Conservation (phyloP, 176 grass and related monocot species). For the Stipa capillata region DNA sequence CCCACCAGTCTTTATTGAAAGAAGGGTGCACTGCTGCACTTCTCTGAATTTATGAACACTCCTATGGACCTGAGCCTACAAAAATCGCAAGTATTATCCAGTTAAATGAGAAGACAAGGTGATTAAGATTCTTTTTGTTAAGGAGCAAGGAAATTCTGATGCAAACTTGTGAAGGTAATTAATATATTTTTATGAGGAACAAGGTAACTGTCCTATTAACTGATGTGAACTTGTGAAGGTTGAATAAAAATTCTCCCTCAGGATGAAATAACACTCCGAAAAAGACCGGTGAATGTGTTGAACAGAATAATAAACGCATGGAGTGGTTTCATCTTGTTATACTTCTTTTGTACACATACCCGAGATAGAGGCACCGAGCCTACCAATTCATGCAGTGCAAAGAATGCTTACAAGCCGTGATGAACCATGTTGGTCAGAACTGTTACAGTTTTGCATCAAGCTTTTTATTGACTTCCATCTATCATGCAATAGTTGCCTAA, state of each 20-base stretch:
- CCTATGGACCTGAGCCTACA: constrained; percentile 88
- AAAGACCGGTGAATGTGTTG: background rate
- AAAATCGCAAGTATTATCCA: constrained; percentile 1
- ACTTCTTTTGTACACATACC: background rate
- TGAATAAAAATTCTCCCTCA: background rate
- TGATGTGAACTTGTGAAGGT: too few species aligned
- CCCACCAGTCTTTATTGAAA: constrained; percentile 99
- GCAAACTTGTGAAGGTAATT: too few species aligned
- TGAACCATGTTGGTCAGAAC: background rate
- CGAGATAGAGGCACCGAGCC: background rate
- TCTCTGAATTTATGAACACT: constrained; percentile 84
- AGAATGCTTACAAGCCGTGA: constrained; percentile 6
- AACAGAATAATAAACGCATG: background rate
- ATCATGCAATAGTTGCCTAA: background rate
- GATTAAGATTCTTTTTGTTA: background rate
- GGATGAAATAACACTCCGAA: background rate
- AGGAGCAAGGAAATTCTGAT: too few species aligned
- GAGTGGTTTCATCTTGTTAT: background rate
- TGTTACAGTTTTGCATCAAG: background rate
- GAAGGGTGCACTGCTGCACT: constrained; percentile 96
- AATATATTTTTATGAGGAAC: background rate
- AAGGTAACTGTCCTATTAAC: too few species aligned
- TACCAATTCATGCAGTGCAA: background rate
- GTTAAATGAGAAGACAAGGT: background rate
- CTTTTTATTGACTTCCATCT: background rate